phyloP scores from a whole-genome alignment of 179 eudicot genomes.

The Spergularia azorica region DNA sequence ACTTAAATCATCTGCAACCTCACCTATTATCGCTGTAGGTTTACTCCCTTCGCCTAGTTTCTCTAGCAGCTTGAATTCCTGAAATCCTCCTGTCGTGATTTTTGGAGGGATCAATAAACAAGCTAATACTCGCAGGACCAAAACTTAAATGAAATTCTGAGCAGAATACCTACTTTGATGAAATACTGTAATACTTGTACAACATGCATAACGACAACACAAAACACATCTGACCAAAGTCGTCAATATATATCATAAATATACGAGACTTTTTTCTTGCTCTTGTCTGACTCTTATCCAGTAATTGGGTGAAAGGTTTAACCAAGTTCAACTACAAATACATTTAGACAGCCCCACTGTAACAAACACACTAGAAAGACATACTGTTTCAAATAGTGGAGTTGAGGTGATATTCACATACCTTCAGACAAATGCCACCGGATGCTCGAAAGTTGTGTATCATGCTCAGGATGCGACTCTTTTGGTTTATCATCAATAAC shows the following conservation, averaged over 20 bases:
- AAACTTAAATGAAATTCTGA: background rate
- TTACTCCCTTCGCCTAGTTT: conserved; percentile 81
- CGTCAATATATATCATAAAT: background rate
- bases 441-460: conserved; percentile 68
- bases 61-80: conserved; percentile 76
- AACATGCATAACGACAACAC: conserved; percentile 16
- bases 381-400: background rate
- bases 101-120: conserved; percentile 7
- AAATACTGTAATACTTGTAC: background rate
- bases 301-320: no score
- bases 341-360: no score
- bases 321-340: no score
- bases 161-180: background rate
- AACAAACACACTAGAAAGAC: background rate
- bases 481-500: conserved; percentile 81
- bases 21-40: conserved; percentile 87
- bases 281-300: no score
- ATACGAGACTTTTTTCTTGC: no score
- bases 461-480: conserved; percentile 75
- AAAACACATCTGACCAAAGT: background rate
- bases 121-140: background rate
- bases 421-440: conserved; percentile 97
- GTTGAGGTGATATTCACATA: conserved; percentile 19
- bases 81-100: conserved; percentile 63
- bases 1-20: conserved; percentile 88